These are phyloP conservation scores for Xerocomus nothofagi DNA, from an alignment of 1,284 basidiomycete genomes.

Conservation along the genomic window DNA sequence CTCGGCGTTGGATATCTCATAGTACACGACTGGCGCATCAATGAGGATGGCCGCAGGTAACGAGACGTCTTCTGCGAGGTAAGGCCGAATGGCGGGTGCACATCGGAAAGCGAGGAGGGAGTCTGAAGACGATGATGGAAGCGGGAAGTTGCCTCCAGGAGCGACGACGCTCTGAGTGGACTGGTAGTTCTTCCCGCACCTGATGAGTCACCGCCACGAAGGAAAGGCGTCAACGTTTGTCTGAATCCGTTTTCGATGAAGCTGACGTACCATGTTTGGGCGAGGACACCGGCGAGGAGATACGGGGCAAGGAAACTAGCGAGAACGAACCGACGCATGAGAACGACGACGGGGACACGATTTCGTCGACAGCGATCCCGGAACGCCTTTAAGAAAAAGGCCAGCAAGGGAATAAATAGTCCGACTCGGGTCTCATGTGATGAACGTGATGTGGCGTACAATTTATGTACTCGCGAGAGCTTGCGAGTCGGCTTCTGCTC, in stretches of 20 bases:
- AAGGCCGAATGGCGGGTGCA: slow-evolving; percentile 33
- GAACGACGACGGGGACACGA: background rate
- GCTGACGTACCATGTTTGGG: slow-evolving; percentile 37
- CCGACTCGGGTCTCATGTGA: slow-evolving; percentile 4
- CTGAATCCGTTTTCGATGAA: background rate
- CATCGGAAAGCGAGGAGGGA: slow-evolving; percentile 34
- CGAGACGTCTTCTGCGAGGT: slow-evolving; percentile 31
- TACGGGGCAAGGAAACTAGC: slow-evolving; percentile 5
- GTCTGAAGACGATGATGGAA: slow-evolving; percentile 15
- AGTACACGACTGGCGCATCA: slow-evolving; percentile 29
- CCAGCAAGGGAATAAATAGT: slow-evolving; percentile 12
- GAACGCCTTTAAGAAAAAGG: background rate
- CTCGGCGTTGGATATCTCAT: slow-evolving; percentile 26
- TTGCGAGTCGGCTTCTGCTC: background rate
- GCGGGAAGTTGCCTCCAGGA: slow-evolving; percentile 33
- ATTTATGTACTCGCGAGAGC: background rate
- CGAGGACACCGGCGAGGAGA: slow-evolving; percentile 25
- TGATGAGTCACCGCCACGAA: slow-evolving; percentile 2
- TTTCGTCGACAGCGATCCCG: background rate
- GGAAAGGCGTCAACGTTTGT: background rate
- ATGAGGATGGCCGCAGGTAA: slow-evolving; percentile 27
- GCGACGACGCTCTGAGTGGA: slow-evolving; percentile 11
- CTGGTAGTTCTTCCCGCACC: slow-evolving; percentile 35
- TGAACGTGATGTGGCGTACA: no score
- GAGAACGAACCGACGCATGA: slow-evolving; percentile 23